Conservation (phyloP, 78 protist species). For the Polysphondylium violaceum region DNA sequence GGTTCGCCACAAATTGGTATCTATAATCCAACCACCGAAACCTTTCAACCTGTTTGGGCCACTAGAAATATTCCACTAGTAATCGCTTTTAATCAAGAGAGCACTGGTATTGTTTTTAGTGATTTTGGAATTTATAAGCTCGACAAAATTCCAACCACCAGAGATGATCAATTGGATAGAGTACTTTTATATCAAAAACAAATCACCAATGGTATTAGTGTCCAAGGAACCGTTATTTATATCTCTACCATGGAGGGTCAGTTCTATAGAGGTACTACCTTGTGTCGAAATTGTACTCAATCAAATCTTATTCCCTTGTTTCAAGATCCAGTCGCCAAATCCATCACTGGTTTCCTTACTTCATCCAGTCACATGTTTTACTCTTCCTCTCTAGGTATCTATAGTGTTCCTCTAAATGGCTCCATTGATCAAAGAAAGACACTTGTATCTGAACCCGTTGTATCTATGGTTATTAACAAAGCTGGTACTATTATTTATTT, state of each 20-base stretch:
- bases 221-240: not conserved
- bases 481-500: not conserved
- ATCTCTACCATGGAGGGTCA: not conserved
- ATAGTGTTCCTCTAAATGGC: constrained; percentile 1
- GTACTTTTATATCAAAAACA: not conserved
- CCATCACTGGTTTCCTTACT: too few relatives aligned
- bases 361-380: not conserved
- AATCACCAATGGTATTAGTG: not conserved
- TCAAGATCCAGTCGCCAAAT: not conserved
- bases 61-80: constrained; percentile 3
- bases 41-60: not conserved
- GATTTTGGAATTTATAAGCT: not conserved
- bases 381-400: constrained; percentile 1
- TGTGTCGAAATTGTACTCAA: not conserved
- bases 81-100: not conserved
- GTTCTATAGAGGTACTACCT: not conserved
- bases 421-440: not conserved
- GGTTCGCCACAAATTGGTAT: not conserved
- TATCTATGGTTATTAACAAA: not conserved
- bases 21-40: not conserved
- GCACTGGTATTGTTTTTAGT: not conserved
- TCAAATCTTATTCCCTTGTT: not conserved
- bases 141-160: constrained; percentile 1
- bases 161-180: not conserved
- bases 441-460: not conserved